A percentile compares a stretch with the other conserved stretches of the same genome.
phyloP scores from a whole-genome alignment of 106 monocot species.

The Phalaenopsis equestris region DNA sequence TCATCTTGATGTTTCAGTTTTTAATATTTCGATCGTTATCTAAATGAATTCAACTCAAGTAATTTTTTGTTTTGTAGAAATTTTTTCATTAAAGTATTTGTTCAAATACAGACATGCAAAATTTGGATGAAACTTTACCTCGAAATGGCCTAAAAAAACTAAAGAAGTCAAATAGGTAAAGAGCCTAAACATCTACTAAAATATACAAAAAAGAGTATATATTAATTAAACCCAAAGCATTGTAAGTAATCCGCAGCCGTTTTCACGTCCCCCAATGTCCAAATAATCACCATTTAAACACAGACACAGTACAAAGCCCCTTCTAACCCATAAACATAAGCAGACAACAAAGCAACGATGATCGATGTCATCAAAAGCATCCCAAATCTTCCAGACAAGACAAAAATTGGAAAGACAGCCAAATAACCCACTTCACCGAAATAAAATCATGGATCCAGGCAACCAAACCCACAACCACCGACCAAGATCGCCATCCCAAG shows the following conservation, averaged over 20 bases:
- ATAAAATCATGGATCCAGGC: not conserved
- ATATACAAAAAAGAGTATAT: not conserved
- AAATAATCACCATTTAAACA: not conserved
- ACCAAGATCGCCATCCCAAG: not conserved
- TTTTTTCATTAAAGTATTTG: too few relatives aligned
- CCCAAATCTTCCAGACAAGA: not conserved
- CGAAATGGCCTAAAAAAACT: too few relatives aligned
- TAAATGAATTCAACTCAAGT: too few relatives aligned
- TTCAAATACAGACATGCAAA: too few relatives aligned
- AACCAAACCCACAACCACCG: not conserved
- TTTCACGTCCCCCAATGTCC: not conserved
- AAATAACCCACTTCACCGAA: not conserved
- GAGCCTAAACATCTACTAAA: too few relatives aligned
- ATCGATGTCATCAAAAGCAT: not conserved
- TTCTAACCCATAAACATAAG: not conserved
- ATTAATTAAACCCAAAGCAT: slow-evolving; percentile 1
- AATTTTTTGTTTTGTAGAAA: too few relatives aligned
- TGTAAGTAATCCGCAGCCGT: not conserved
- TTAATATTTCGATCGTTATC: too few relatives aligned
- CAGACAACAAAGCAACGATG: not conserved
- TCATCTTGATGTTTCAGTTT: too few relatives aligned
- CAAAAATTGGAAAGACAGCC: not conserved
- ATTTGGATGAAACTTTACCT: too few relatives aligned
- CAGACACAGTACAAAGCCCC: not conserved
- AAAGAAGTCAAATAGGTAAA: too few relatives aligned